phyloP scores from a whole-genome alignment of 164 flowering plant genomes.

The Cinnamomum micranthum region DNA sequence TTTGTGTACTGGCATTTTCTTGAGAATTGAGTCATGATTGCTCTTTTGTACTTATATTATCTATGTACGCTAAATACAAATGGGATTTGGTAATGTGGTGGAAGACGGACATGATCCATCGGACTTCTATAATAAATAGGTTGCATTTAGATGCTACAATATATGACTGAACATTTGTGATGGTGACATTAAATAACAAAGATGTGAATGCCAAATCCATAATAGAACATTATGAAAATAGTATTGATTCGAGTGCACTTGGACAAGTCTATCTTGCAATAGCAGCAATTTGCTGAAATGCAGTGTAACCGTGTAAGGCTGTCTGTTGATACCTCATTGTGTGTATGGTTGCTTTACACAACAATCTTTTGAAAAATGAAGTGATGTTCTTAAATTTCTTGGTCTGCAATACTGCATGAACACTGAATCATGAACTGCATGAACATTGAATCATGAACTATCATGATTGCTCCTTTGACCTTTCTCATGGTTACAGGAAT shows the following conservation, averaged over 20 bases:
- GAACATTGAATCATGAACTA: background rate
- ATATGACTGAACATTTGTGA: too few species aligned
- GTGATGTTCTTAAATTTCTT: background rate
- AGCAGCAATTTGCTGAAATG: background rate
- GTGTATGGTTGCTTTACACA: background rate
- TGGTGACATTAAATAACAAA: too few species aligned
- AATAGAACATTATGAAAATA: too few species aligned
- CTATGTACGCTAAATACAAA: too few species aligned
- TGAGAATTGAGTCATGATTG: background rate
- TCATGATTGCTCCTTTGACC: background rate
- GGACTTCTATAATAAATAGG: too few species aligned
- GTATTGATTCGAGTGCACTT: background rate
- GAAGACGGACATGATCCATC: too few species aligned
- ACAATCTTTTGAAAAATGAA: background rate
- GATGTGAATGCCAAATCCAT: too few species aligned
- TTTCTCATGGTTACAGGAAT: constrained; percentile 31
- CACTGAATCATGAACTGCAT: background rate
- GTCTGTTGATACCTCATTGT: background rate
- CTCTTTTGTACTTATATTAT: too few species aligned
- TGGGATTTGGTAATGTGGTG: too few species aligned
- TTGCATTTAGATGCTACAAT: too few species aligned
- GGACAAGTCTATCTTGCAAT: background rate
- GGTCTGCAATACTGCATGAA: background rate
- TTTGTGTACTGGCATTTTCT: background rate
- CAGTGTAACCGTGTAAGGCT: background rate